These are phyloP conservation scores for Paecilomyces sp. DNA, from an alignment of 2,329 filamentous ascomycete genomes.

Conservation along the genomic window DNA sequence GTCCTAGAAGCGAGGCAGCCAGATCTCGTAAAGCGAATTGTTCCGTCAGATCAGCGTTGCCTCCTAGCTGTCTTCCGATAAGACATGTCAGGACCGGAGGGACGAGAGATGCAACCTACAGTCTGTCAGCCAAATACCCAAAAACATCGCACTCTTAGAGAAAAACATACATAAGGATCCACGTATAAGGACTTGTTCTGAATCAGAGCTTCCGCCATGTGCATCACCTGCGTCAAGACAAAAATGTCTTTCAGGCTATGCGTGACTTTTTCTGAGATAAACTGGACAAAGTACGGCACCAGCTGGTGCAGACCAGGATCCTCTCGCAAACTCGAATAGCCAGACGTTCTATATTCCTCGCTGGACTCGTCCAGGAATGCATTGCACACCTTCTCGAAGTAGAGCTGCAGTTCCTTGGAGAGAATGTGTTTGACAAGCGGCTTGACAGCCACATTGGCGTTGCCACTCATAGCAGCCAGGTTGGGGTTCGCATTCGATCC, in stretches of 20 bases:
- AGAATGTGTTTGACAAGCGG: conserved; percentile 93
- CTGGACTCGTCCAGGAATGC: conserved; percentile 83
- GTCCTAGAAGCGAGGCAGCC: conserved; percentile 71
- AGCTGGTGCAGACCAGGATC: conserved; percentile 94
- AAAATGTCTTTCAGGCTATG: conserved; percentile 88
- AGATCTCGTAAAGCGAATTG: conserved; percentile 80
- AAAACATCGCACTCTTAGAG: neutral
- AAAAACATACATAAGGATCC: conserved; percentile 51
- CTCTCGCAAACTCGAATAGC: conserved; percentile 73
- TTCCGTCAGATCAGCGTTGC: conserved; percentile 41
- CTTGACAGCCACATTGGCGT: conserved; percentile 76
- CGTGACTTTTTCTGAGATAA: conserved; percentile 91
- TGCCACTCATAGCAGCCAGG: conserved; percentile 73
- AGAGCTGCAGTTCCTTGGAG: conserved; percentile 90
- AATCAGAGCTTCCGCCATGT: conserved; percentile 75
- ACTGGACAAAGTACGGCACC: conserved; percentile 92
- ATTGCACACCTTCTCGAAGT: conserved; percentile 90
- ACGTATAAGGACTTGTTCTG: conserved; percentile 74
- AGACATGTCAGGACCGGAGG: conserved; percentile 88
- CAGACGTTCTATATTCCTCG: conserved; percentile 79
- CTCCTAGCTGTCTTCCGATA: conserved; percentile 72
- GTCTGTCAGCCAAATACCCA: neutral
- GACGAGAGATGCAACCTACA: conserved; percentile 57
- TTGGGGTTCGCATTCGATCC: conserved; percentile 81
- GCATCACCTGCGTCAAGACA: conserved; percentile 84